Conservation (phyloP, 2,329 filamentous ascomycete species). For the Talaromyces sp. region DNA sequence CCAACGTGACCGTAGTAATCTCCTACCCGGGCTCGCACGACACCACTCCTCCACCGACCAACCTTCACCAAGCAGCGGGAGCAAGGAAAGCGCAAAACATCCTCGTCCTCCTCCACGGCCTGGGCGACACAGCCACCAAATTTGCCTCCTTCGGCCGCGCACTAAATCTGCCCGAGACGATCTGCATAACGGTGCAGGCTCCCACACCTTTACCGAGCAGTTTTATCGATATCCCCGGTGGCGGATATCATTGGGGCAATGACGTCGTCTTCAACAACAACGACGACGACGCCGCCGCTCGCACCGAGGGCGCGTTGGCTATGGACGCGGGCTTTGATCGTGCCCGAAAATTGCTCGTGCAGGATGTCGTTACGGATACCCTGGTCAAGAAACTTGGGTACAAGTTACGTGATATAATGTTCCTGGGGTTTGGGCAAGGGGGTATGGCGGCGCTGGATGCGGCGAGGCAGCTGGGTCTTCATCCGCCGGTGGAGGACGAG, state of each 20-base stretch:
- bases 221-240: conserved; percentile 43
- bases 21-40: conserved; percentile 40
- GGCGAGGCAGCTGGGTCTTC: conserved; percentile 43
- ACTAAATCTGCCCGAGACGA: conserved; percentile 71
- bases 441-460: conserved; percentile 59
- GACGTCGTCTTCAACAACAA: conserved; percentile 57
- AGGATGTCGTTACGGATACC: conserved; percentile 50
- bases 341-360: conserved; percentile 47
- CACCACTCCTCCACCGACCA: conserved; percentile 30
- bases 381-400: conserved; percentile 59
- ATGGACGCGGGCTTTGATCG: conserved; percentile 59
- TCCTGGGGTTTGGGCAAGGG: conserved; percentile 67
- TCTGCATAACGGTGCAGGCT: conserved; percentile 69
- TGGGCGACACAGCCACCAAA: conserved; percentile 69
- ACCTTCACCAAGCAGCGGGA: conserved; percentile 44
- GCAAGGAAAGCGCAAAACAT: conserved; percentile 60
- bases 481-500: conserved; percentile 10
- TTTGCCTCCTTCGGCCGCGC: conserved; percentile 67
- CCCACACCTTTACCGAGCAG: conserved; percentile 65
- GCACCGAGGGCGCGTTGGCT: conserved; percentile 52
- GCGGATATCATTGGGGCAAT: conserved; percentile 66
- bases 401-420: conserved; percentile 55
- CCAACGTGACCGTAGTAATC: conserved; percentile 39
- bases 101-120: conserved; percentile 76
- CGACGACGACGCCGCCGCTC: conserved; percentile 13